Evolutionary conservation across 2,329 filamentous ascomycete genomes (phyloP).

Genomic region (Elsinoe ampelina): DNA sequence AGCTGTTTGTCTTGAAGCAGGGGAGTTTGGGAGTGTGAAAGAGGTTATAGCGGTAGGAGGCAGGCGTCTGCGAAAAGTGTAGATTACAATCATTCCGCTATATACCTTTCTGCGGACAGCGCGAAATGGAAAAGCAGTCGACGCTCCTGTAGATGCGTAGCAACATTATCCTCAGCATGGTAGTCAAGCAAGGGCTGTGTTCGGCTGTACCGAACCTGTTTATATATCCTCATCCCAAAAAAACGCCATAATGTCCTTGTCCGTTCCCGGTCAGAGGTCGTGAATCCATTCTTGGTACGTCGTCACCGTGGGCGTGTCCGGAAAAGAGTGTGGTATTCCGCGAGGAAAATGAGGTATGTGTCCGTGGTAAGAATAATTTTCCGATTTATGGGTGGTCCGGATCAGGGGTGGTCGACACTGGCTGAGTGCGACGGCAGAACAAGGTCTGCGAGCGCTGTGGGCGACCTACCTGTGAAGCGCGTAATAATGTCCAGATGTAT

Average conservation of each 20-base stretch:
- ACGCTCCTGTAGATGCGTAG: too few species aligned
- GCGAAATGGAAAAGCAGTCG: too few species aligned
- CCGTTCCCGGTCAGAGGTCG: neutral
- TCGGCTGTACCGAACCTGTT: neutral
- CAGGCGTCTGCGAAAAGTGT: neutral
- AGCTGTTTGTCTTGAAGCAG: conserved; percentile 42
- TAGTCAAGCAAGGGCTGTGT: neutral
- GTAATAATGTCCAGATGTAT: neutral
- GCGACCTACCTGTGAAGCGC: conserved; percentile 5
- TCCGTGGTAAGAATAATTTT: neutral
- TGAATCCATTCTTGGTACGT: neutral
- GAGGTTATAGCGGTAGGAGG: too few species aligned
- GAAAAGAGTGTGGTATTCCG: neutral
- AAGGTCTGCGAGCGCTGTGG: neutral
- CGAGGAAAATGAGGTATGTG: neutral
- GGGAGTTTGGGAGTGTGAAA: conserved; percentile 14
- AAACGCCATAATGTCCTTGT: neutral
- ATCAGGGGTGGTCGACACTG: neutral
- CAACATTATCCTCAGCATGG: too few species aligned
- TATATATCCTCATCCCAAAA: neutral
- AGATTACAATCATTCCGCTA: neutral
- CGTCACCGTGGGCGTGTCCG: neutral
- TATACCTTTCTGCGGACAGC: neutral
- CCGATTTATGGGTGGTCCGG: neutral
- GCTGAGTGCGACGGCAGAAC: conserved; percentile 6